Base-by-base conservation (phyloP, 1,284 basidiomycete species). In the Puccinia triticina region DNA sequence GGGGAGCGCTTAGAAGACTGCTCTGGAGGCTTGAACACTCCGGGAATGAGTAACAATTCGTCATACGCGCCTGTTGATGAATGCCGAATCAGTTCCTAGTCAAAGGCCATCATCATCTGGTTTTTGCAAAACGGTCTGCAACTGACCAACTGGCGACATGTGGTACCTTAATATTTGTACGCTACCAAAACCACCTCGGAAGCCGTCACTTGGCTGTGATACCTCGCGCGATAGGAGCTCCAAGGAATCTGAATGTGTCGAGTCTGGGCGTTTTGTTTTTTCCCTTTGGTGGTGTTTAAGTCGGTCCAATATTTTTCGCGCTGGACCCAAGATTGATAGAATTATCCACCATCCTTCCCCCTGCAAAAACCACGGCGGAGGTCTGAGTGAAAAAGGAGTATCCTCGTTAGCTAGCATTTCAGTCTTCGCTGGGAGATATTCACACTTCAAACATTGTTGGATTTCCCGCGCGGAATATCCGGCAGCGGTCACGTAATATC, bases 341-440 rank as follows among this genome's bases (percentile, higher is more conserved):
- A 80, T 43, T n/a, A 80, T 57, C 77, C 77, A 80, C 77, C 77
- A 80, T 37, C n/a, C 77, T 72, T 80, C 77, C 8, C 77, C 77
- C 34, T 57, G 16, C 18, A 80, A 23, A 23, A 21, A 46, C 77
- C 77, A 80, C 12, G 64, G 46, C 55, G 77, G 66, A 40, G 67
- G 50, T 37, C 34, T 37, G 21, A 40, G 23, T 21, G 34, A 14
- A 7, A 66, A 23, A 21, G 69, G 32, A 50, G 7, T 66, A 40
- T 66, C 0, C 5, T 23, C 11, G 8, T 66, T 37, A 40, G 11
- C 12, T 43, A 12, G 40, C 7, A n/a, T n/a, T n/a, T n/a, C n/a
- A n/a, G n/a, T n/a, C n/a, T n/a, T n/a, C n/a, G n/a, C n/a, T n/a
- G n/a, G n/a, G n/a, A n/a, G n/a, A n/a, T n/a, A n/a, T n/a, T n/a